A percentile compares a stretch with the other conserved stretches of the same genome.
Conservation (phyloP, 2,329 filamentous ascomycete genomes). For the Talaromyces sp. region DNA sequence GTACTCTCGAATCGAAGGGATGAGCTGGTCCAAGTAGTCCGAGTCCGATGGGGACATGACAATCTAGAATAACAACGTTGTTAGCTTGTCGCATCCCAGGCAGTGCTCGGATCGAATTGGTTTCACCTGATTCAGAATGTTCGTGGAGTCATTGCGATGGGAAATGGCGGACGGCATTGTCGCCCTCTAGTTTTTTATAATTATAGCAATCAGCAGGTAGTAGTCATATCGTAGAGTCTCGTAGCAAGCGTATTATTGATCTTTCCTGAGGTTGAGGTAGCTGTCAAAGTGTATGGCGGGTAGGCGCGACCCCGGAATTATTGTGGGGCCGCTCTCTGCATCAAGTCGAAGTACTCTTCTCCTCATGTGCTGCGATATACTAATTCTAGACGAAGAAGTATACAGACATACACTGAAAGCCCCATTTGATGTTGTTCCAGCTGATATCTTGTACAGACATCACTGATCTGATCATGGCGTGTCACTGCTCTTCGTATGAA, state of each 20-base stretch:
- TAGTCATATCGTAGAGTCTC: background rate
- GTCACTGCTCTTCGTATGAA: background rate
- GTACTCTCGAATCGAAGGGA: conserved; percentile 89
- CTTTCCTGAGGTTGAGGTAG: background rate
- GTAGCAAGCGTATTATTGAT: background rate
- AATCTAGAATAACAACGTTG: conserved; percentile 57
- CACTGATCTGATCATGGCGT: background rate
- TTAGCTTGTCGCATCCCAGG: conserved; percentile 15
- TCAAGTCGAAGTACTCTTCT: background rate
- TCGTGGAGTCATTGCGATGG: conserved; percentile 36
- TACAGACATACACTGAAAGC: background rate
- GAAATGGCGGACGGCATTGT: conserved; percentile 36
- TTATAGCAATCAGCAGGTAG: background rate
- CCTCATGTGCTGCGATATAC: too few relatives aligned
- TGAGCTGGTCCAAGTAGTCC: conserved; percentile 93
- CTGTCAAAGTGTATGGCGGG: background rate
- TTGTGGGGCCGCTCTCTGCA: conserved; percentile 6
- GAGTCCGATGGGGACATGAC: conserved; percentile 86
- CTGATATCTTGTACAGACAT: background rate
- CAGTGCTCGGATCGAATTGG: background rate
- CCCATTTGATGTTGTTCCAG: background rate
- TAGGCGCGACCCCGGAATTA: conserved; percentile 8
- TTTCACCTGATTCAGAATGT: conserved; percentile 40
- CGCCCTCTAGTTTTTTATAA: background rate
- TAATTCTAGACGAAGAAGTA: background rate